Evolutionary conservation across 768 basidiomycete species (phyloP).

Genomic region (Dioszegia crocea): DNA sequence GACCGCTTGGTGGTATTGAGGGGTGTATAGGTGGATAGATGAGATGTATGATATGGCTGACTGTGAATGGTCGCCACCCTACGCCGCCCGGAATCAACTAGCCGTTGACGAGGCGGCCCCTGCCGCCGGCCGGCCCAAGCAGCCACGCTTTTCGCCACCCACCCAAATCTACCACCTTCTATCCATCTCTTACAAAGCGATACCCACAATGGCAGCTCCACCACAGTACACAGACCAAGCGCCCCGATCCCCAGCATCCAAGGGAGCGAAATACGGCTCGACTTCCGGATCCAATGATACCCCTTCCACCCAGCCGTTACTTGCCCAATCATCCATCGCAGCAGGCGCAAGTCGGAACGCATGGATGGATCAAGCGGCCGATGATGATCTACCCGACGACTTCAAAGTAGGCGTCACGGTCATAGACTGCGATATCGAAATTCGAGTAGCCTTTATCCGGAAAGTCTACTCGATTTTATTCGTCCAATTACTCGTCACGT

Average conservation of each 20-base stretch:
- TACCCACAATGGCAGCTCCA: conserved; percentile 30
- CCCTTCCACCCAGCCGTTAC: conserved; percentile 15
- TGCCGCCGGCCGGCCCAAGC: no score
- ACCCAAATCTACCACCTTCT: background rate
- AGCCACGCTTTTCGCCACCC: conserved; percentile 9
- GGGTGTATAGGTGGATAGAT: no score
- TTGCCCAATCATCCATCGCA: conserved; percentile 9
- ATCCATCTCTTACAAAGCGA: background rate
- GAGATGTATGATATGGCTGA: no score
- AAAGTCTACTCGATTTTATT: conserved; percentile 63
- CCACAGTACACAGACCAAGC: conserved; percentile 41
- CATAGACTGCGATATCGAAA: conserved; percentile 55
- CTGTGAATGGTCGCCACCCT: no score
- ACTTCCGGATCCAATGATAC: conserved; percentile 9
- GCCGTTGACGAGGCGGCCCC: background rate
- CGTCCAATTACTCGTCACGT: conserved; percentile 61
- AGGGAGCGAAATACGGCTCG: conserved; percentile 29
- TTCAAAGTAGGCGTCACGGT: conserved; percentile 61
- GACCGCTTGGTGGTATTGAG: no score
- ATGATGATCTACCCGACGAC: conserved; percentile 79
- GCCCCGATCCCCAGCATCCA: conserved; percentile 12
- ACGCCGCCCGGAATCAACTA: background rate
- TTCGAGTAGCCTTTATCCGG: conserved; percentile 73
- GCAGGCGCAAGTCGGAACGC: conserved; percentile 33
- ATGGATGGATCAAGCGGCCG: conserved; percentile 62